Evolutionary conservation across 768 basidiomycete species (phyloP).

Genomic region (Termitomyces titanicus): DNA sequence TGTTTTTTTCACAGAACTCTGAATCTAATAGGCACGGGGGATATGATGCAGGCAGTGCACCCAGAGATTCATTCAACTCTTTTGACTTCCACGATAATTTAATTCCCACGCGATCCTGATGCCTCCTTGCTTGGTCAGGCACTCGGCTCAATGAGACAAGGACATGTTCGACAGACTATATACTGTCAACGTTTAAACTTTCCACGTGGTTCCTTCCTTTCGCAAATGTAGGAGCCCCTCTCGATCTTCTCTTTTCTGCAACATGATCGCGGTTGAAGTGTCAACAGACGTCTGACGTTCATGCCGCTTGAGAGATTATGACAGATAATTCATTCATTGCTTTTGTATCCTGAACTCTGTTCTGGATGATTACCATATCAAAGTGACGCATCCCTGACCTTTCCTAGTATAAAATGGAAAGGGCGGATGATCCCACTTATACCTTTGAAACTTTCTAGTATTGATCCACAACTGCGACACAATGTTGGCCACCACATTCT

Average conservation of each 20-base stretch:
- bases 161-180: neutral
- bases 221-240: neutral
- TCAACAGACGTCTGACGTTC: neutral
- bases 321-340: neutral
- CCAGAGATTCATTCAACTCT: neutral
- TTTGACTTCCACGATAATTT: no score
- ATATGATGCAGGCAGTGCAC: no score
- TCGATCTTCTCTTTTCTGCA: no score
- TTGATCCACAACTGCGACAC: neutral
- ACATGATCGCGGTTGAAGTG: neutral
- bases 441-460: neutral
- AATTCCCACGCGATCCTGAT: no score
- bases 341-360: neutral
- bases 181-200: neutral
- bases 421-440: neutral
- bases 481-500: conserved; percentile 23
- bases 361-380: no score
- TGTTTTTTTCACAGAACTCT: no score
- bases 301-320: neutral
- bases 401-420: neutral
- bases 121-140: no score
- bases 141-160: no score
- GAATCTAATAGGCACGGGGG: no score
- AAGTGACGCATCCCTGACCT: neutral
- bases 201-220: neutral